Evolutionary conservation across 805 yeast genomes (phyloP).

Genomic region (Pichia pseudocactophila): DNA sequence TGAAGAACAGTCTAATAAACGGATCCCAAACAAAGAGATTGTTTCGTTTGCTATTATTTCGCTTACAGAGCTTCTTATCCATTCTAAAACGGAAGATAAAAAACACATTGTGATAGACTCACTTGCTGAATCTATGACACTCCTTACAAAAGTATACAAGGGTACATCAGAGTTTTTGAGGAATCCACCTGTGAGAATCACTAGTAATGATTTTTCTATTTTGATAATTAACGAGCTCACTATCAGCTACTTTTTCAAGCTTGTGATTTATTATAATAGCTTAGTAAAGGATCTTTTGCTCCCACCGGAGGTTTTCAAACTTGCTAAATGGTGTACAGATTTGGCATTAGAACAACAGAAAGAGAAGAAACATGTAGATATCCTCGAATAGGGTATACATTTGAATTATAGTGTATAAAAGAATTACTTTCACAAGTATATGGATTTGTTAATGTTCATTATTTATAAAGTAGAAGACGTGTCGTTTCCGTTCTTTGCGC

Average conservation of each 20-base stretch:
- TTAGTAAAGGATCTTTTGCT: constrained; percentile 57
- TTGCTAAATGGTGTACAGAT: constrained; percentile 69
- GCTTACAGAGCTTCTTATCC: constrained; percentile 46
- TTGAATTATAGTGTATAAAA: background rate
- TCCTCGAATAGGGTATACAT: background rate
- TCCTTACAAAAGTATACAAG: constrained; percentile 53
- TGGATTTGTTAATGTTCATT: no score
- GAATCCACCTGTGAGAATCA: constrained; percentile 24
- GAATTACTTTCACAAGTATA: no score
- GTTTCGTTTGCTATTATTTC: constrained; percentile 58
- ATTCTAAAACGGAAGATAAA: constrained; percentile 58
- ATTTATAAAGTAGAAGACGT: background rate
- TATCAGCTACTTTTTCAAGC: constrained; percentile 52
- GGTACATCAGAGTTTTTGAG: constrained; percentile 40
- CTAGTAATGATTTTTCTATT: constrained; percentile 22
- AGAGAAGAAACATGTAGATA: constrained; percentile 16
- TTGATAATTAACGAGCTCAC: constrained; percentile 54
- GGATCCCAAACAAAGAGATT: constrained; percentile 50
- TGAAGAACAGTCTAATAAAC: constrained; percentile 45
- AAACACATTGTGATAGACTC: constrained; percentile 43
- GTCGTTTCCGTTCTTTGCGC: constrained; percentile 1
- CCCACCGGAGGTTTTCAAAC: constrained; percentile 51
- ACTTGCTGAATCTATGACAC: constrained; percentile 49
- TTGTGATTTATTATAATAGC: constrained; percentile 55
- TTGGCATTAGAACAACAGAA: constrained; percentile 44